Conservation (phyloP, 2,329 filamentous ascomycete species). For the Monosporascus sp. region DNA sequence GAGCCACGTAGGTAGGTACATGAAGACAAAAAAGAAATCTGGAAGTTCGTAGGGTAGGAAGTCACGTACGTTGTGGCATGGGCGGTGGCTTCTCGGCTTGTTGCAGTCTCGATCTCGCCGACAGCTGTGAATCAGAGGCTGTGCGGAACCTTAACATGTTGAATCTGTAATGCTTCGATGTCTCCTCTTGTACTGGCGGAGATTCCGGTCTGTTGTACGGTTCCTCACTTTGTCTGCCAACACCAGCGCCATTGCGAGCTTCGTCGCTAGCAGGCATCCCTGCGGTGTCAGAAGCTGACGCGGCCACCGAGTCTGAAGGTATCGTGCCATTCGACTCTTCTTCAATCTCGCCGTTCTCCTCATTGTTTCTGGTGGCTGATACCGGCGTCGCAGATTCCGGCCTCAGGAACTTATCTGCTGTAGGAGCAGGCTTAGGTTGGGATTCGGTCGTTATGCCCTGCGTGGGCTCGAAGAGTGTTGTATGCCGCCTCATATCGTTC, state of each 20-base stretch:
- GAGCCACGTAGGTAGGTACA: not conserved
- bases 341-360: not conserved
- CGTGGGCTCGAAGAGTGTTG: slow-evolving; percentile 28
- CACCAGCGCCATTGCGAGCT: slow-evolving; percentile 10
- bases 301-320: not conserved
- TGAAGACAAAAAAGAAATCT: not conserved
- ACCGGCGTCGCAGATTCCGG: not conserved
- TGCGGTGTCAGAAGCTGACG: slow-evolving; percentile 5
- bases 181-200: slow-evolving; percentile 50
- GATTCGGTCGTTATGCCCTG: slow-evolving; percentile 3
- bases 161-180: slow-evolving; percentile 54
- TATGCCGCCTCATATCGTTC: slow-evolving; percentile 52
- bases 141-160: slow-evolving; percentile 80
- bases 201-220: slow-evolving; percentile 36
- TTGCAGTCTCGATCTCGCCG: slow-evolving; percentile 67
- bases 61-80: slow-evolving; percentile 51
- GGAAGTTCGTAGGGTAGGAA: not conserved
- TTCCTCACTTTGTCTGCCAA: slow-evolving; percentile 20
- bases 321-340: not conserved
- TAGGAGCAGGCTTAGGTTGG: slow-evolving; percentile 1
- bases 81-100: slow-evolving; percentile 49
- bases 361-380: not conserved
- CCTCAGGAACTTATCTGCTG: not conserved
- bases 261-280: slow-evolving; percentile 1
- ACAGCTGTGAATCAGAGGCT: slow-evolving; percentile 87